Evolutionary conservation across 2,329 filamentous ascomycete species (phyloP).

Genomic region (Parafenestella ontariensis): DNA sequence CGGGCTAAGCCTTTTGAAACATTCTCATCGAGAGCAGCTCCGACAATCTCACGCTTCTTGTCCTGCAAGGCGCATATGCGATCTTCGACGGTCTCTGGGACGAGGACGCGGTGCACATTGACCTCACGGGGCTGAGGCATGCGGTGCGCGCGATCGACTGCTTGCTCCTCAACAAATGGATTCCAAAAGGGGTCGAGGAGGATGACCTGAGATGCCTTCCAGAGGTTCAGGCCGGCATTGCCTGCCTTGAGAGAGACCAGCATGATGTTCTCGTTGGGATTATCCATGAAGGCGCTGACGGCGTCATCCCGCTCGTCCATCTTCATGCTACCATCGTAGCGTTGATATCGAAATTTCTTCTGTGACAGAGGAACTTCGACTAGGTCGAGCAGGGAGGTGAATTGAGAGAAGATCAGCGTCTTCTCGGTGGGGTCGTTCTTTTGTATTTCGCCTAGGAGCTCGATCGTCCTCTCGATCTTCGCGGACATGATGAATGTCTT

Average conservation of each 20-base stretch:
- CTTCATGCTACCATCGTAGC: constrained; percentile 80
- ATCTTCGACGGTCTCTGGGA: constrained; percentile 83
- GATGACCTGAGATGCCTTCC: constrained; percentile 82
- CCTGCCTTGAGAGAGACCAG: constrained; percentile 81
- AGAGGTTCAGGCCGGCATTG: constrained; percentile 86
- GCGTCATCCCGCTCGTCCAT: constrained; percentile 70
- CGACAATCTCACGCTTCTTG: constrained; percentile 77
- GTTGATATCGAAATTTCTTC: constrained; percentile 65
- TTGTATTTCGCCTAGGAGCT: constrained; percentile 65
- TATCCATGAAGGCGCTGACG: constrained; percentile 71
- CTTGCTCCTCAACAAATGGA: constrained; percentile 90
- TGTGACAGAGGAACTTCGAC: constrained; percentile 73
- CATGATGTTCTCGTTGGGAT: constrained; percentile 69
- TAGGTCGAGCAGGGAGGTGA: constrained; percentile 79
- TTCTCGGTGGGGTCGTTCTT: constrained; percentile 67
- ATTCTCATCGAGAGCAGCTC: constrained; percentile 79
- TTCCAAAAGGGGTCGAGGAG: constrained; percentile 96
- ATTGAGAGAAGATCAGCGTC: constrained; percentile 83
- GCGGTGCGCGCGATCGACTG: constrained; percentile 86
- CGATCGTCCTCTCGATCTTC: constrained; percentile 74
- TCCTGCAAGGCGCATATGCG: constrained; percentile 82
- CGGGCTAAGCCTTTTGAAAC: constrained; percentile 71
- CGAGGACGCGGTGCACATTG: constrained; percentile 79
- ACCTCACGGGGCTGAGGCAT: constrained; percentile 81
- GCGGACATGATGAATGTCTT: constrained; percentile 76